Conservation (phyloP, 148 eudicot genomes). For the Persicaria maculosa region DNA sequence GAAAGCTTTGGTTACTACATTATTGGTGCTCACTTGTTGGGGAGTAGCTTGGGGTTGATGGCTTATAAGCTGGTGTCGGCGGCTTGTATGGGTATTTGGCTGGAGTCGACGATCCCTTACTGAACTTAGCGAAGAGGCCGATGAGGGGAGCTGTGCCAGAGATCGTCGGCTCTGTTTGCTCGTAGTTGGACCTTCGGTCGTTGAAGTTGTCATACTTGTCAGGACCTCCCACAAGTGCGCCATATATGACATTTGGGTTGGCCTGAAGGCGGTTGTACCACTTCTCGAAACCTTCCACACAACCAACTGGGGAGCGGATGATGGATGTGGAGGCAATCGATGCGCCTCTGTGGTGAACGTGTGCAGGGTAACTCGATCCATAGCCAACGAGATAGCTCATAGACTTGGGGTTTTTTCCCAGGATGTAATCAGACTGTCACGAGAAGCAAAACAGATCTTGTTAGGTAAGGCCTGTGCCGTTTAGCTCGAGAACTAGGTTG, state of each 20-base stretch:
- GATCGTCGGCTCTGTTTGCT: constrained; percentile 73
- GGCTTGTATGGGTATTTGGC: background rate
- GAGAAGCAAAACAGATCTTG: background rate
- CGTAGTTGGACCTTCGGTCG: constrained; percentile 61
- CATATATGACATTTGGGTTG: constrained; percentile 61
- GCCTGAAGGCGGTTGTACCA: constrained; percentile 53
- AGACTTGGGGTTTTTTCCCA: constrained; percentile 76
- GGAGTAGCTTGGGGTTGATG: constrained; percentile 12
- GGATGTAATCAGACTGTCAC: constrained; percentile 68
- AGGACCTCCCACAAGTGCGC: constrained; percentile 86
- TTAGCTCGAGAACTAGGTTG: too few species aligned
- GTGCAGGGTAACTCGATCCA: constrained; percentile 59
- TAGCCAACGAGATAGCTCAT: constrained; percentile 82
- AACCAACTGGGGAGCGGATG: constrained; percentile 37
- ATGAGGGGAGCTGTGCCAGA: constrained; percentile 74
- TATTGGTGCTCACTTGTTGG: constrained; percentile 19
- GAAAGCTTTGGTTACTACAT: background rate
- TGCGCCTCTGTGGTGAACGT: constrained; percentile 84
- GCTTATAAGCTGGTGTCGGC: background rate
- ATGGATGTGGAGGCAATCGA: constrained; percentile 48
- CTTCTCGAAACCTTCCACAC: constrained; percentile 63
- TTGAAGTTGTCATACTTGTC: constrained; percentile 35
- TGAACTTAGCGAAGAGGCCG: constrained; percentile 67
- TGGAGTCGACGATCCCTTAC: constrained; percentile 24
- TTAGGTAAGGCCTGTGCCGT: background rate